Conservation (phyloP, 73 alveolate species). For the Paramecium bursaria region DNA sequence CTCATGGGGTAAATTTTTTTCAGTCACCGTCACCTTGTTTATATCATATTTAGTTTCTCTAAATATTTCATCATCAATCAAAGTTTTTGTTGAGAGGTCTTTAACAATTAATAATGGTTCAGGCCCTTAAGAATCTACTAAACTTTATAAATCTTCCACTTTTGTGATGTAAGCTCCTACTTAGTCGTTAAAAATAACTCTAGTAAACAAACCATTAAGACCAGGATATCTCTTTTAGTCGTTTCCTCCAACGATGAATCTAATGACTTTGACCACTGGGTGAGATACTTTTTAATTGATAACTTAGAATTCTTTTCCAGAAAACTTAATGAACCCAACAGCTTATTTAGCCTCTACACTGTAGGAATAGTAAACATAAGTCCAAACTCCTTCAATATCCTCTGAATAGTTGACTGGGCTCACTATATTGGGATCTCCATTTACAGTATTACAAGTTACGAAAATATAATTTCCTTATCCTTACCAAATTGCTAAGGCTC, state of each 20-base stretch:
- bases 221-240: constrained; percentile 49
- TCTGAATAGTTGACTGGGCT: constrained; percentile 43
- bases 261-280: background rate
- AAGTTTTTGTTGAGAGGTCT: background rate
- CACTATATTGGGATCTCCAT: constrained; percentile 26
- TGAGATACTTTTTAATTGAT: constrained; percentile 11
- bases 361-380: constrained; percentile 51
- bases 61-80: background rate
- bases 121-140: too few species aligned
- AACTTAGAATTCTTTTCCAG: background rate
- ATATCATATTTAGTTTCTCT: constrained; percentile 24
- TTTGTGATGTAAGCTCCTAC: background rate
- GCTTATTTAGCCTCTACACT: constrained; percentile 7
- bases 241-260: constrained; percentile 30
- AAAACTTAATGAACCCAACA: constrained; percentile 5
- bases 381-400: constrained; percentile 23
- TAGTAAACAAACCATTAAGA: constrained; percentile 8
- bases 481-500: constrained; percentile 55
- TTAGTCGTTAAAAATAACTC: background rate
- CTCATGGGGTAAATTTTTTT: constrained; percentile 36
- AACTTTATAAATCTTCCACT: too few species aligned
- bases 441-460: constrained; percentile 33
- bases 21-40: too few species aligned
- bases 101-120: too few species aligned
- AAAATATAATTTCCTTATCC: constrained; percentile 13